These are phyloP conservation scores for Citrus mangshanensis DNA, from an alignment of 345 rosid species.

Conservation along the genomic window DNA sequence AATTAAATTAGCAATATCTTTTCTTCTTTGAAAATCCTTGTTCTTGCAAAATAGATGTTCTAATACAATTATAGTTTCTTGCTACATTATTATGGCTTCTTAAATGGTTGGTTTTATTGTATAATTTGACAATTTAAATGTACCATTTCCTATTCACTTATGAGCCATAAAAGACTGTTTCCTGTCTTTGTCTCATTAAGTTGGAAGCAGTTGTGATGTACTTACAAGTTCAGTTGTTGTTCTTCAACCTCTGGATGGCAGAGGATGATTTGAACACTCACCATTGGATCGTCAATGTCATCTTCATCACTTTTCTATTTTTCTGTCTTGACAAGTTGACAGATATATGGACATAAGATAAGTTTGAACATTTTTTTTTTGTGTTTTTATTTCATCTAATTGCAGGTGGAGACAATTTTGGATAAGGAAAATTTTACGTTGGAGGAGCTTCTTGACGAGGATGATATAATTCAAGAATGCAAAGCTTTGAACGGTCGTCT, in stretches of 20 bases:
- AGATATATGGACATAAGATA: neutral
- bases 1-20: neutral
- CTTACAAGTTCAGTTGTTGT: neutral
- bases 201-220: neutral
- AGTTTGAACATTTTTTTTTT: neutral
- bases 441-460: conserved; percentile 97
- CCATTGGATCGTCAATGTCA: neutral
- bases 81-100: neutral
- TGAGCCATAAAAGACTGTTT: neutral
- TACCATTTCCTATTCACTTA: neutral
- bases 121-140: neutral
- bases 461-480: conserved; percentile 98
- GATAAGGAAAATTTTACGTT: conserved; percentile 79
- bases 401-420: conserved; percentile 89
- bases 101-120: neutral
- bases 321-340: neutral
- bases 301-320: neutral
- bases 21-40: neutral
- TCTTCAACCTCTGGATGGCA: neutral
- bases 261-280: neutral
- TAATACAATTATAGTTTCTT: too few species aligned
- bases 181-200: neutral
- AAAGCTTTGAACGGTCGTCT: conserved; percentile 85
- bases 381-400: conserved; percentile 5
- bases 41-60: neutral